Evolutionary conservation across 805 yeast species (phyloP).

Genomic region (Candida koratica): DNA sequence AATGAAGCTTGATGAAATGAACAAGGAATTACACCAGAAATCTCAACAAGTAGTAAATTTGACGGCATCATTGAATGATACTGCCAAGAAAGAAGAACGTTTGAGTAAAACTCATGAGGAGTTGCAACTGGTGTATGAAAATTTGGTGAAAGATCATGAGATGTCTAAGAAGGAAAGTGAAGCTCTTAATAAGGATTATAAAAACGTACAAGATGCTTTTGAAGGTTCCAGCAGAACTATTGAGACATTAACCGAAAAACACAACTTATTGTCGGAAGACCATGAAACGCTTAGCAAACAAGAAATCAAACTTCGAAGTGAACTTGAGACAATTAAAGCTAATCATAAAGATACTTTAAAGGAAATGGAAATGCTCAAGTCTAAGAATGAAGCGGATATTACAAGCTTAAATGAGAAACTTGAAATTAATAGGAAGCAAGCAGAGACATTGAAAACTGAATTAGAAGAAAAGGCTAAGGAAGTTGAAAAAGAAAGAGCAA

Average conservation of each 20-base stretch:
- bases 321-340: neutral
- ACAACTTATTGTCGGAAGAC: neutral
- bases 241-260: conserved; percentile 1
- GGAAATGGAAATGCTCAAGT: conserved; percentile 6
- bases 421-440: conserved; percentile 23
- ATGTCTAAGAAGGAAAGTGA: neutral
- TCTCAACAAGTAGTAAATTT: neutral
- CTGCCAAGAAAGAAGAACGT: neutral
- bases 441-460: conserved; percentile 26
- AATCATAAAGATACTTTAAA: conserved; percentile 1
- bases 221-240: neutral
- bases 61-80: neutral
- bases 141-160: conserved; percentile 1
- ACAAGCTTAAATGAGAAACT: conserved; percentile 12
- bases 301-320: neutral
- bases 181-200: neutral
- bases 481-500: conserved; percentile 48
- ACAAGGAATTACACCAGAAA: neutral
- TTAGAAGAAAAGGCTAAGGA: conserved; percentile 38
- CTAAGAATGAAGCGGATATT: conserved; percentile 6
- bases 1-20: neutral
- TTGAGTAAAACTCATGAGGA: neutral
- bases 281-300: conserved; percentile 2
- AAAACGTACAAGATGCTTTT: neutral
- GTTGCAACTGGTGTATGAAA: neutral